These are phyloP conservation scores for Ogataea dorogensis DNA, from an alignment of 805 yeast species.

Conservation along the genomic window DNA sequence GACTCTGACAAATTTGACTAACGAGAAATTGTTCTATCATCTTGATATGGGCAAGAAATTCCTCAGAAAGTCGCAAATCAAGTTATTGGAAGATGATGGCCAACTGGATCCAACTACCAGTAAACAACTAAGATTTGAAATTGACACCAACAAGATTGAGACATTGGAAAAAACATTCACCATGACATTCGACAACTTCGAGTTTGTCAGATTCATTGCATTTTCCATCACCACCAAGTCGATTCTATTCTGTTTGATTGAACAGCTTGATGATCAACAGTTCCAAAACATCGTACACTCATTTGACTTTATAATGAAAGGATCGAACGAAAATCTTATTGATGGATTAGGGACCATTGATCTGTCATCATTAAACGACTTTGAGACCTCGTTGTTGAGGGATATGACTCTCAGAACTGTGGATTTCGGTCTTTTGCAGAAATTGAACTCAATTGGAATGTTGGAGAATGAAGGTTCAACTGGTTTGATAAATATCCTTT, in stretches of 20 bases:
- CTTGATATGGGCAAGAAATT: slow-evolving; percentile 33
- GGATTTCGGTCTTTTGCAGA: slow-evolving; percentile 12
- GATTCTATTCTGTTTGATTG: slow-evolving; percentile 41
- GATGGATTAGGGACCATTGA: slow-evolving; percentile 11
- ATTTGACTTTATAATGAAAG: slow-evolving; percentile 22
- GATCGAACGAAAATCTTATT: slow-evolving; percentile 11
- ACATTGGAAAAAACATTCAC: slow-evolving; percentile 17
- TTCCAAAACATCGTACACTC: slow-evolving; percentile 22
- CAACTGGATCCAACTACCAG: slow-evolving; percentile 31
- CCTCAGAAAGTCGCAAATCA: slow-evolving; percentile 20
- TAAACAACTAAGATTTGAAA: slow-evolving; percentile 24
- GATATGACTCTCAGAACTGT: slow-evolving; percentile 17
- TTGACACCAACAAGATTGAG: slow-evolving; percentile 18
- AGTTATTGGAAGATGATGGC: slow-evolving; percentile 16
- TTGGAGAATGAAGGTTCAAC: slow-evolving; percentile 22
- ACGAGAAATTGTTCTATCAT: slow-evolving; percentile 38
- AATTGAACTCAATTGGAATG: slow-evolving; percentile 25
- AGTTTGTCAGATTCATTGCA: slow-evolving; percentile 19
- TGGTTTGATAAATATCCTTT: slow-evolving; percentile 24
- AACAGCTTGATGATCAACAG: slow-evolving; percentile 20
- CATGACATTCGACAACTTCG: slow-evolving; percentile 15
- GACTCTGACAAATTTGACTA: slow-evolving; percentile 36
- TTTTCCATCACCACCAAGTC: slow-evolving; percentile 24
- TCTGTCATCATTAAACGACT: slow-evolving; percentile 10
- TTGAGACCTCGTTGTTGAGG: slow-evolving; percentile 19